These are phyloP conservation scores for Crataegus laevigata DNA, from an alignment of 306 rosid species.

Conservation along the genomic window DNA sequence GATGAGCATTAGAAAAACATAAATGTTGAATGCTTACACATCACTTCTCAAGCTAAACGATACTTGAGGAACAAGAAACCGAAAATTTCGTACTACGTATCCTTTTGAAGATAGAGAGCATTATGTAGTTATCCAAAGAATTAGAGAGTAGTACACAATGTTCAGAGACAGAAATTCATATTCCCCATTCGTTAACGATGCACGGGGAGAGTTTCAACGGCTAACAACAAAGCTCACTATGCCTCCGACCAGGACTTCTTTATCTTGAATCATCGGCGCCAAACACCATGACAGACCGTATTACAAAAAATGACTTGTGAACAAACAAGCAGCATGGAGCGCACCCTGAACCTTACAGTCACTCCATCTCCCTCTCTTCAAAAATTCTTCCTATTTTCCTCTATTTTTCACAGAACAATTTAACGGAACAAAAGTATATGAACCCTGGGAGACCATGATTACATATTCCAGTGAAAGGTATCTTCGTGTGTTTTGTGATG, in stretches of 20 bases:
- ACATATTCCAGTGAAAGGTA: slow-evolving; percentile 15
- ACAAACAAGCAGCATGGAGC: neutral
- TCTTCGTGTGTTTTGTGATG: slow-evolving; percentile 10
- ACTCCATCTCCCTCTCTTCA: neutral
- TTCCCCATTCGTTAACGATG: neutral
- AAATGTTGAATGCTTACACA: neutral
- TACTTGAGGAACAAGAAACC: neutral
- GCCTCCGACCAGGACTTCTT: slow-evolving; percentile 5
- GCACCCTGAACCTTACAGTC: neutral
- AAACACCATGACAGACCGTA: slow-evolving; percentile 7
- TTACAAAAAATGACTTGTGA: slow-evolving; percentile 10
- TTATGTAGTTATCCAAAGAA: neutral
- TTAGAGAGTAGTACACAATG: neutral
- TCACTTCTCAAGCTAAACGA: neutral
- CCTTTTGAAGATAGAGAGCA: neutral
- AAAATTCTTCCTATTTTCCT: slow-evolving; percentile 7
- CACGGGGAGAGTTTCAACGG: neutral
- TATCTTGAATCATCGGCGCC: slow-evolving; percentile 1
- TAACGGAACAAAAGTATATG: slow-evolving; percentile 16
- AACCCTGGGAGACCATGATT: slow-evolving; percentile 13
- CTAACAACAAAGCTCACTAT: slow-evolving; percentile 5
- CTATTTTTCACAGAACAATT: slow-evolving; percentile 4
- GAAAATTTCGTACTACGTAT: neutral
- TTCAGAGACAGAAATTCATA: neutral
- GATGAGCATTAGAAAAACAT: neutral